A percentile compares a stretch with the other conserved stretches of the same genome.
phyloP scores from a whole-genome alignment of 164 flowering plant species.

The Vitis labrusca region DNA sequence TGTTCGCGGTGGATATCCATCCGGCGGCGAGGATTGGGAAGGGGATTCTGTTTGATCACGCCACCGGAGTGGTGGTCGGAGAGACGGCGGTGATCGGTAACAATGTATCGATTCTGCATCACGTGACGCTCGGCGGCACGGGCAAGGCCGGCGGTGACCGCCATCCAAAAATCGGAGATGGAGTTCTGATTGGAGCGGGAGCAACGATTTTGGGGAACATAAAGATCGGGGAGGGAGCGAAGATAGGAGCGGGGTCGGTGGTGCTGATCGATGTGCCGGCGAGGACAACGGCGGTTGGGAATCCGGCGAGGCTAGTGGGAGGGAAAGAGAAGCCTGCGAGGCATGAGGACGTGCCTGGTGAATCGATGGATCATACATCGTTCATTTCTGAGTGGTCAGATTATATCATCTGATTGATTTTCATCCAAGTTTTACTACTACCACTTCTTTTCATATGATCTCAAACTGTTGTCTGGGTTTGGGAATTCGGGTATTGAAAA shows the following conservation, averaged over 20 bases:
- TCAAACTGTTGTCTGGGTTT: too few species aligned
- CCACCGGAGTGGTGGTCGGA: constrained; percentile 68
- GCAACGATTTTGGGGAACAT: constrained; percentile 58
- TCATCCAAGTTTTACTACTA: too few species aligned
- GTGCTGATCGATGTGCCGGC: constrained; percentile 67
- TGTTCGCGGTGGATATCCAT: constrained; percentile 64
- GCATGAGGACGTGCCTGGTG: constrained; percentile 61
- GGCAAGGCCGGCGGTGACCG: constrained; percentile 59
- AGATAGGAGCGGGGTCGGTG: constrained; percentile 66
- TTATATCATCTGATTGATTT: constrained; percentile 40
- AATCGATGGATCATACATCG: constrained; percentile 74
- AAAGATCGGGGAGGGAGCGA: constrained; percentile 64
- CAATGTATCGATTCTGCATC: constrained; percentile 64
- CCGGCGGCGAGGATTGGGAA: constrained; percentile 57
- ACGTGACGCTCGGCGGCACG: constrained; percentile 68
- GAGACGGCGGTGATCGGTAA: constrained; percentile 71
- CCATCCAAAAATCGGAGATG: constrained; percentile 73
- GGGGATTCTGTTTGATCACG: constrained; percentile 61
- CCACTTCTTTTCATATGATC: too few species aligned
- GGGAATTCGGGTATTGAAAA: too few species aligned
- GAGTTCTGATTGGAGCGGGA: constrained; percentile 64
- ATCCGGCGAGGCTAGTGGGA: constrained; percentile 66
- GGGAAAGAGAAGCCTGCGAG: constrained; percentile 50
- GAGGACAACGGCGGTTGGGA: constrained; percentile 65
- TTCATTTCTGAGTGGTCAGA: constrained; percentile 69